Conservation (phyloP, 768 basidiomycete genomes). For the Naganishia vishniacii region DNA sequence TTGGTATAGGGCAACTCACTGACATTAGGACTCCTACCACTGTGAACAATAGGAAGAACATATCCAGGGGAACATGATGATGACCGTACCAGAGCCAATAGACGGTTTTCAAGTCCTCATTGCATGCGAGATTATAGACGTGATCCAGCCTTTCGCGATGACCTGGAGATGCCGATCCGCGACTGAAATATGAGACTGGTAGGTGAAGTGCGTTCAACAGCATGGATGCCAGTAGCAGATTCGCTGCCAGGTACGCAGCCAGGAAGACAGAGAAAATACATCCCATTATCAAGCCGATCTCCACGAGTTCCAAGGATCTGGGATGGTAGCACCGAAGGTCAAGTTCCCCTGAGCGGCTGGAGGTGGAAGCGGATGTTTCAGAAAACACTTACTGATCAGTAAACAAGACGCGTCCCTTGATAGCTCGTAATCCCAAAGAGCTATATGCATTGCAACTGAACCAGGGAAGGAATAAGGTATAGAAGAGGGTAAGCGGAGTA, state of each 20-base stretch:
- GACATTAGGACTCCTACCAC: background rate
- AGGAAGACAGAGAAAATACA: background rate
- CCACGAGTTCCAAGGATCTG: background rate
- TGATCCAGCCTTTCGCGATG: constrained; percentile 16
- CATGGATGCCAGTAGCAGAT: constrained; percentile 3
- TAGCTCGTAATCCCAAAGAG: background rate
- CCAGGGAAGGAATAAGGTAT: background rate
- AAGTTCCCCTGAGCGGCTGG: background rate
- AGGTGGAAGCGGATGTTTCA: background rate
- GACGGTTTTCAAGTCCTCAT: background rate
- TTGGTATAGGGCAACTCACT: background rate
- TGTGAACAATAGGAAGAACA: background rate
- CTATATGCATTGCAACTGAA: background rate
- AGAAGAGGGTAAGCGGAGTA: background rate
- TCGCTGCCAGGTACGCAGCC: background rate
- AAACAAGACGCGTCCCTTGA: background rate
- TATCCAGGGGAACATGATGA: constrained; percentile 11
- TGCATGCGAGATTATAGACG: background rate
- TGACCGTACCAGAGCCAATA: constrained; percentile 17
- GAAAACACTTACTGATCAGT: constrained; percentile 3
- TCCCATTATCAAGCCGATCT: constrained; percentile 1
- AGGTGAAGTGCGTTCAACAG: background rate
- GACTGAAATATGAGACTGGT: background rate
- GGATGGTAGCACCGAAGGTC: background rate
- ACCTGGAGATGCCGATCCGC: background rate